phyloP scores from a whole-genome alignment of 108 stramenopile genomes.

The Fistulifera pelliculosa region DNA sequence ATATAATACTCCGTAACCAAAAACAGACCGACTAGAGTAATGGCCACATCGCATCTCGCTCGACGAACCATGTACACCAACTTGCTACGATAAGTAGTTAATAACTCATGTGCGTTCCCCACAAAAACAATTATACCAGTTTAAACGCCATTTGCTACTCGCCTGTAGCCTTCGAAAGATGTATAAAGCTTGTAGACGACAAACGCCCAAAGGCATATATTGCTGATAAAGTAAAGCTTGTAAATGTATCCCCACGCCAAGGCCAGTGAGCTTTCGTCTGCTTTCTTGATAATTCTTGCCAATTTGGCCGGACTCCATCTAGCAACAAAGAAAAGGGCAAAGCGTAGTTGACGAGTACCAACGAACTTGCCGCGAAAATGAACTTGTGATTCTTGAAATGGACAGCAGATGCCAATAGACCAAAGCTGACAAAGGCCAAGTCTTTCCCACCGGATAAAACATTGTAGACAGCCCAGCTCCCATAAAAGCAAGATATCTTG shows the following conservation, averaged over 20 bases:
- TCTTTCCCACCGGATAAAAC: constrained; percentile 1
- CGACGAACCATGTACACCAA: too few relatives aligned
- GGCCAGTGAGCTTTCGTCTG: neutral
- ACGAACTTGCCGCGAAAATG: neutral
- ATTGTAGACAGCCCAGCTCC: constrained; percentile 10
- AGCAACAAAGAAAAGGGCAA: neutral
- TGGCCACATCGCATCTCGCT: too few relatives aligned
- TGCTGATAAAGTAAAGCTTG: constrained; percentile 7
- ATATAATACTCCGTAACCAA: too few relatives aligned
- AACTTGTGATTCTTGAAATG: neutral
- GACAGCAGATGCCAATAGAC: neutral
- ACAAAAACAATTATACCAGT: too few relatives aligned
- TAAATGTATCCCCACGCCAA: constrained; percentile 6
- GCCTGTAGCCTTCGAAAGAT: too few relatives aligned
- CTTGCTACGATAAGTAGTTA: too few relatives aligned
- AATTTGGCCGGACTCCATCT: neutral
- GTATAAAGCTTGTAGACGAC: too few relatives aligned
- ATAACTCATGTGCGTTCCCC: too few relatives aligned
- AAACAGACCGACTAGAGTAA: too few relatives aligned
- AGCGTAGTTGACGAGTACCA: constrained; percentile 5
- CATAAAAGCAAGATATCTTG: constrained; percentile 5
- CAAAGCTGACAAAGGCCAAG: constrained; percentile 2
- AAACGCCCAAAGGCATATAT: constrained; percentile 1
- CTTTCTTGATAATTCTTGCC: constrained; percentile 1
- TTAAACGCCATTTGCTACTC: too few relatives aligned